Evolutionary conservation across 2,329 filamentous ascomycete species (phyloP), one percentile per base, ranked within the genome.

Genomic region (Clonostachys solani): DNA sequence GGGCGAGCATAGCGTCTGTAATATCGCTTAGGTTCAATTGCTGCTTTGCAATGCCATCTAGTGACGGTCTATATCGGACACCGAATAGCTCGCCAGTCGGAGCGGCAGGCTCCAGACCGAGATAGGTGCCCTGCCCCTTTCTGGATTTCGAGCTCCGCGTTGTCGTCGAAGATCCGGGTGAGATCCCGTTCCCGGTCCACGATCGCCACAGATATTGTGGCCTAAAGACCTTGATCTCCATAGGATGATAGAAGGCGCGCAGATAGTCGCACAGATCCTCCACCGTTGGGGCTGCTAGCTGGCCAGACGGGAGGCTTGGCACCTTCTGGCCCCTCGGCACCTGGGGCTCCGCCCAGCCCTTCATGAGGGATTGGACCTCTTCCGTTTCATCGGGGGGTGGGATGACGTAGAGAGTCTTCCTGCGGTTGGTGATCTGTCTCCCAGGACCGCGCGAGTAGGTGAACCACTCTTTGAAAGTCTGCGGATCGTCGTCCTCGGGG

Each of bases 1-100:
- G 68, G 2, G 62, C 63, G 2, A 81, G 71, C 1, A 78, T 69
- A 0, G 69, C 74, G 52, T 86, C 81, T 0, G 86, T 66, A 3
- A 87, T 64, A 54, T 87, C 83, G 41, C 77, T 65, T 0, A 86
- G 68, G 46, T 84, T 80, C 4, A 87, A 59, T 54, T 85, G 80
- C 13, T 64, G 64, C 2, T 54, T 46, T 29, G 80, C 81, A 0
- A 68, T 37, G 0, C 61, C 63, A 43, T 83, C 77, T 0, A 71
- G 70, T 1, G 72, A 69, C 1, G 64, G 57, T 0, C 82, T 73
- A 4, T 66, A 67, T 12, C 80, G 71, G 44, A 87, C 74, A 1
- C 78, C 71, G 5, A 74, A 72, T 34, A 66, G 56, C 19, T 65
- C 56, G 3, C 58, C 51, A 3, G 58, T 50, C 4, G 46, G 47